A percentile compares a stretch with the other conserved stretches of the same genome.
Evolutionary conservation across 75 land plant genomes (phyloP).

Genomic region (Ceratopteris richardii): DNA sequence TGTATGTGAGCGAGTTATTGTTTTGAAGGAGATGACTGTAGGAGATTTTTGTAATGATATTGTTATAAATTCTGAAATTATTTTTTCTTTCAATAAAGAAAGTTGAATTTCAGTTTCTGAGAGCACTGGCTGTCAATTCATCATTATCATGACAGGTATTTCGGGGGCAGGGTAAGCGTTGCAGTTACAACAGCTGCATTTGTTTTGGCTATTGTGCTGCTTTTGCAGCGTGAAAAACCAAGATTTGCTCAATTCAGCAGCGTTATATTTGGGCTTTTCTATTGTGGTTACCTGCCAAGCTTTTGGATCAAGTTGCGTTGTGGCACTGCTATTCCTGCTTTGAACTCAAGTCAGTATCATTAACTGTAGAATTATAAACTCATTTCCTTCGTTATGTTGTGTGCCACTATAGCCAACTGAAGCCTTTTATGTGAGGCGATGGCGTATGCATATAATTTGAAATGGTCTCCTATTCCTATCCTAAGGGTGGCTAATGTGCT

Average conservation of each 20-base stretch:
- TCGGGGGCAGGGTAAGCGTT: constrained; percentile 74
- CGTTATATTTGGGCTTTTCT: constrained; percentile 87
- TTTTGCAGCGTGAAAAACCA: constrained; percentile 77
- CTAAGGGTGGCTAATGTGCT: no score
- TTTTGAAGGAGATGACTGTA: no score
- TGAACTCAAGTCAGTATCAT: constrained; percentile 56
- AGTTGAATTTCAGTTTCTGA: no score
- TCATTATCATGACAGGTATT: constrained; percentile 43
- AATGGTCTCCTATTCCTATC: no score
- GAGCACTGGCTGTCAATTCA: no score
- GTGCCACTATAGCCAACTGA: no score
- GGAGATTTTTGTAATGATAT: no score
- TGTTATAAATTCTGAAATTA: no score
- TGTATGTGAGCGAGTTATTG: no score
- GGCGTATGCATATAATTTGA: no score
- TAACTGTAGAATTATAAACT: not conserved
- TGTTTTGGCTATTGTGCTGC: constrained; percentile 62
- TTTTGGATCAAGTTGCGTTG: constrained; percentile 99
- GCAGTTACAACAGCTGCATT: constrained; percentile 79
- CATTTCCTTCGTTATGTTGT: constrained; percentile 7
- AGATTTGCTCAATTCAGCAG: constrained; percentile 93
- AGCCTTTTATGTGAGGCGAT: no score
- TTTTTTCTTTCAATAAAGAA: no score
- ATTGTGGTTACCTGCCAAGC: constrained; percentile 92
- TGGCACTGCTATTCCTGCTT: constrained; percentile 72